phyloP scores from a whole-genome alignment of 2,329 filamentous ascomycete species.

The Fusarium praegraminearum region DNA sequence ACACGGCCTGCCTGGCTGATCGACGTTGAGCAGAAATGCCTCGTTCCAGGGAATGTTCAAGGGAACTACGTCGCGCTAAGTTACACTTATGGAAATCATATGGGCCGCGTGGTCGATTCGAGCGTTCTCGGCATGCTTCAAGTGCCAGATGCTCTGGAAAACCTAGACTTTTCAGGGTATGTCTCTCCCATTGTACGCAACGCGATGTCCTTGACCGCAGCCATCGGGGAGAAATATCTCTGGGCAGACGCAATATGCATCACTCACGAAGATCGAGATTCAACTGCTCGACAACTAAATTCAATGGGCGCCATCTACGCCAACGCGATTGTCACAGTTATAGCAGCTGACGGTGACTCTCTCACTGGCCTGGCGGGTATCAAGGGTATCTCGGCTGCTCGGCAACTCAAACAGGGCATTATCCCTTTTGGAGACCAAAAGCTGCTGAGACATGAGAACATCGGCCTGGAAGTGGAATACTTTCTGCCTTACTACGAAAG shows the following conservation, averaged over 20 bases:
- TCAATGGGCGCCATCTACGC: slow-evolving; percentile 20
- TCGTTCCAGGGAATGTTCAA: not conserved
- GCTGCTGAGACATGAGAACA: not conserved
- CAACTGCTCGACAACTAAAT: not conserved
- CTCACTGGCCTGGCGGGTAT: not conserved
- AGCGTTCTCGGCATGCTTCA: not conserved
- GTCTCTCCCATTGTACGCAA: not conserved
- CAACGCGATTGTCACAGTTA: slow-evolving; percentile 3
- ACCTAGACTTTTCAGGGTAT: not conserved
- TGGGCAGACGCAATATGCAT: slow-evolving; percentile 21
- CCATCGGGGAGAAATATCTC: slow-evolving; percentile 5
- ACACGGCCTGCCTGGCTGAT: slow-evolving; percentile 14
- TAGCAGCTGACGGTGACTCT: slow-evolving; percentile 12
- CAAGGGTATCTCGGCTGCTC: not conserved
- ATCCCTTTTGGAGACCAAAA: slow-evolving; percentile 8
- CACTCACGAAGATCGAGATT: accelerated
- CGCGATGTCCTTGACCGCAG: slow-evolving; percentile 4
- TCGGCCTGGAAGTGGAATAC: not conserved
- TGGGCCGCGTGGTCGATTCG: not conserved
- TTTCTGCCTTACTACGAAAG: slow-evolving; percentile 10
- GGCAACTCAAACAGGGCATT: not conserved
- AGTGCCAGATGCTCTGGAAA: not conserved
- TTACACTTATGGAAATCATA: not conserved
- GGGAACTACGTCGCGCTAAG: slow-evolving; percentile 11
- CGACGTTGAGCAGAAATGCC: not conserved